These are phyloP conservation scores for Elaeis oleifera DNA, from an alignment of 202 grass and related monocot genomes.

Conservation along the genomic window DNA sequence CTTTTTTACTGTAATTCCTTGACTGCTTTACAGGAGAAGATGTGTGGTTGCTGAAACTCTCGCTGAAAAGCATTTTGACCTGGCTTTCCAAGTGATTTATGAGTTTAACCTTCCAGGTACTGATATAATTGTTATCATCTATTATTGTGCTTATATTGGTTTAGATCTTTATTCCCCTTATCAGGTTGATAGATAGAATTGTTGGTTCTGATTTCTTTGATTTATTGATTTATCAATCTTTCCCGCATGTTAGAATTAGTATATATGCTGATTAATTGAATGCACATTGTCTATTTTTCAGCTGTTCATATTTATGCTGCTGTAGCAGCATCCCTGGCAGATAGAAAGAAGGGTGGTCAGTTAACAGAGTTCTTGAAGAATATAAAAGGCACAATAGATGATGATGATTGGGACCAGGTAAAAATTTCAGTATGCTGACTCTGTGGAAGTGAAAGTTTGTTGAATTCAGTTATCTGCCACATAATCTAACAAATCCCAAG, in stretches of 20 bases:
- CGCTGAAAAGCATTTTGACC: constrained; percentile 91
- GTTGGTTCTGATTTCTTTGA: too few relatives aligned
- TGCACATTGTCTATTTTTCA: constrained; percentile 31
- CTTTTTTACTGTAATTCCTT: background rate
- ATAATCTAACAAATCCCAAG: too few relatives aligned
- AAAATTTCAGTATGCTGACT: background rate
- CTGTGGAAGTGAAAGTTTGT: background rate
- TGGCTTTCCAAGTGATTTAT: constrained; percentile 82
- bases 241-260: too few relatives aligned
- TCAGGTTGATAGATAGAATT: too few relatives aligned
- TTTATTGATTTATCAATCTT: too few relatives aligned
- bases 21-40: constrained; percentile 57
- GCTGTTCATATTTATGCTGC: constrained; percentile 94
- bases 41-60: constrained; percentile 82
- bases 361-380: constrained; percentile 91
- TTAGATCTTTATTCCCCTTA: too few relatives aligned
- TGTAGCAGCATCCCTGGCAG: constrained; percentile 72
- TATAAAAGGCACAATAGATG: constrained; percentile 87
- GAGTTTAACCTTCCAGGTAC: constrained; percentile 92
- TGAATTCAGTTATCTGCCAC: background rate
- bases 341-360: constrained; percentile 85
- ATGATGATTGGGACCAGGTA: constrained; percentile 97
- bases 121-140: background rate
- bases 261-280: constrained; percentile 5
- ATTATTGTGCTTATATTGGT: background rate